Base-by-base conservation (phyloP, 805 yeast genomes). In the Candida sanyiensis region DNA sequence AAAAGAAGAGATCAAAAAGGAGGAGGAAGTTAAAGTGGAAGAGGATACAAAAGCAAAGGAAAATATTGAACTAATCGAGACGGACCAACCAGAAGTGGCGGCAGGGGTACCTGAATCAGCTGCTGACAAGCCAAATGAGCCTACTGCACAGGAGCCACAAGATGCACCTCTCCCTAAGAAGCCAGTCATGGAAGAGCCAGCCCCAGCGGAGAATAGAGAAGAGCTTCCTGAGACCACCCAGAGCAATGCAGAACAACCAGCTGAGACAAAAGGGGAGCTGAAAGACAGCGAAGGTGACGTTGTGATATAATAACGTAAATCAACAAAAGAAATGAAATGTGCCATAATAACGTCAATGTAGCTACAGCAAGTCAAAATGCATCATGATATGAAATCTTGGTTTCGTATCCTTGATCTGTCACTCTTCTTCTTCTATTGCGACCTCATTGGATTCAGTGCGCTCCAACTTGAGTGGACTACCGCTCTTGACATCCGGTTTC, bases 261-360 rank as follows among this genome's bases (percentile, higher is more conserved):
- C 23, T 10, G 40, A 24, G 20, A 7, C 28, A 13, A 11, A 31
- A 5, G 30, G 24, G 32, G 18, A 26, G 21, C 20, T 16, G 15
- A 42, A 42, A 18, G 52, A 52, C 41, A 38, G 28, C 1, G 53
- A 52, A 30, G 57, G 53, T 7, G 56, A 52, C 37, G 48, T 48
- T 19, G 36, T 39, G 15, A 32, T 45, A 20, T 33, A 38, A 19
- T 35, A n/a, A n/a, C n/a, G n/a, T n/a, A n/a, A n/a, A n/a, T n/a
- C n/a, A n/a, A n/a, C n/a, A n/a, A n/a, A n/a, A n/a, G n/a, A n/a
- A n/a, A n/a, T n/a, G n/a, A n/a, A n/a, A n/a, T n/a, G n/a, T n/a
- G n/a, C n/a, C n/a, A n/a, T n/a, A n/a, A n/a, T n/a, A n/a, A n/a
- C n/a, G n/a, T n/a, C n/a, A n/a, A n/a, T n/a, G n/a, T n/a, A n/a